Conservation (phyloP, 2,329 filamentous ascomycete genomes). For the Leptosphaerulina australis region DNA sequence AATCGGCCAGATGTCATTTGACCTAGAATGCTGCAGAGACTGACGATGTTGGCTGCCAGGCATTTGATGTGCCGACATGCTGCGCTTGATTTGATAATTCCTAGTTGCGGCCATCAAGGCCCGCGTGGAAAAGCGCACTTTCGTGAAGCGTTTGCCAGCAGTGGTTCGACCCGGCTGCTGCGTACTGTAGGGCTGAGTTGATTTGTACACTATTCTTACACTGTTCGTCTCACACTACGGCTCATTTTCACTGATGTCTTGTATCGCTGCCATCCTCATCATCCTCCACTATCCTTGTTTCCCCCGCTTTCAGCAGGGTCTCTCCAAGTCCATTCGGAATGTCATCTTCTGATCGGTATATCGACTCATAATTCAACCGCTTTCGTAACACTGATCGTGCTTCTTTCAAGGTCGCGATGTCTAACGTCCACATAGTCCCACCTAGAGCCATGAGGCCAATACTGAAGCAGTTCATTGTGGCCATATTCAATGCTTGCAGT, state of each 20-base stretch:
- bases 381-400: constrained; percentile 63
- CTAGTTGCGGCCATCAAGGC: constrained; percentile 4
- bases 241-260: constrained; percentile 27
- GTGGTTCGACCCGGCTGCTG: neutral
- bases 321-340: constrained; percentile 34
- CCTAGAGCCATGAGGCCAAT: constrained; percentile 77
- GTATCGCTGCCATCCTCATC: constrained; percentile 12
- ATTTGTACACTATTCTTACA: constrained; percentile 31
- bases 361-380: constrained; percentile 61
- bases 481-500: constrained; percentile 80
- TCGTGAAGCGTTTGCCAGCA: neutral
- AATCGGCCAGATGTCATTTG: neutral
- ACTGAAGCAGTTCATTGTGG: constrained; percentile 82
- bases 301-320: constrained; percentile 49
- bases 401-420: constrained; percentile 65
- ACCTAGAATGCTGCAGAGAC: neutral
- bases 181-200: constrained; percentile 1
- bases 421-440: constrained; percentile 75
- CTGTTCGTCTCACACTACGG: constrained; percentile 24
- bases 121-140: neutral
- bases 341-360: constrained; percentile 54
- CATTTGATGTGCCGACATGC: constrained; percentile 1
- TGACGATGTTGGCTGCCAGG: neutral
- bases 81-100: constrained; percentile 9
- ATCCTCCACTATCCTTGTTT: constrained; percentile 49